Evolutionary conservation across 2,329 filamentous ascomycete species (phyloP), one percentile per base, ranked within the genome.

Genomic region (Myotisia sp.): DNA sequence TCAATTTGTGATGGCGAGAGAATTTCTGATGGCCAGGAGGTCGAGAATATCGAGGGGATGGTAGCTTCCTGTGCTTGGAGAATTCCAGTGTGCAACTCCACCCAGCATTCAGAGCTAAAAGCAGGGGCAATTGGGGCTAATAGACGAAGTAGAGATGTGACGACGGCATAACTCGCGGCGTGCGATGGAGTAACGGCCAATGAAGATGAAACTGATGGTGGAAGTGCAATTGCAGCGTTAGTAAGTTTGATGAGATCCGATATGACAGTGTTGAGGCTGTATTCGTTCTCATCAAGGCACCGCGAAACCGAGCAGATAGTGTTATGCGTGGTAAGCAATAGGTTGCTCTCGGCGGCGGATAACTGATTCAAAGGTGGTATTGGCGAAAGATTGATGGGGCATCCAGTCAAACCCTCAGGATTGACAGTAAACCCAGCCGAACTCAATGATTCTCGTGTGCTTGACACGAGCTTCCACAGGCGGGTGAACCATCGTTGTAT

Each of bases 181-280:
- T 63, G 60, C 4, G 60, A 59, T 9, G 19, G 19, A 16, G 29
- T 32, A 13, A 22, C 6, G 3, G 22, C 10, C n/a, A 13, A 22
- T 27, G 29, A 14, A 14, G 34, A 31, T 7, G 23, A n/a, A 8
- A 30, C 18, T 33, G 36, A 27, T 16, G 37, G 9, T 1, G 54
- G 42, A 9, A 65, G 58, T 3, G 67, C 66, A 20, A 66, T 53
- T 9, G 85, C 59, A 1, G 63, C 56, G 52, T 92, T 92, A 3
- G 82, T 86, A 10, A 92, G 65, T 26, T 71, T 74, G 68, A 84
- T 93, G 9, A 93, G 64, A 48, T 87, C 79, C 2, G 82, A 90
- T 12, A 92, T 70, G 6, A 82, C 68, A 0, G 83, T 92, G 58
- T 92, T 93, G 34, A 93, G 65, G 1, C 79, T 68, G 51, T 85